phyloP scores from a whole-genome alignment of 2,329 filamentous ascomycete species.

The Pseudodiploospora longispora region DNA sequence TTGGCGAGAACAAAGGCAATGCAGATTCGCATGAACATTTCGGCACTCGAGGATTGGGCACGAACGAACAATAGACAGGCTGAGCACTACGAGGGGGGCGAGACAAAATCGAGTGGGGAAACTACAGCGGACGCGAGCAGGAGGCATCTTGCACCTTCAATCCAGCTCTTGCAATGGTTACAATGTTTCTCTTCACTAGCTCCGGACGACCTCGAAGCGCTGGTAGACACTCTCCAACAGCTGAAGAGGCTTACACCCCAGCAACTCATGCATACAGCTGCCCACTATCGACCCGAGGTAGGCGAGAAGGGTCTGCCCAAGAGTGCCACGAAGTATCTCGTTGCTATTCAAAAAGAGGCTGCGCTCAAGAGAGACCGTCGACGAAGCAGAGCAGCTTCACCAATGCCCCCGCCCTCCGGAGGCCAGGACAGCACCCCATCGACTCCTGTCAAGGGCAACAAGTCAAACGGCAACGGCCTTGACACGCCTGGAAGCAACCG shows the following conservation, averaged over 20 bases:
- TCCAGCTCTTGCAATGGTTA: constrained; percentile 93
- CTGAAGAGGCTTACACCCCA: constrained; percentile 76
- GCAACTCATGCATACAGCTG: constrained; percentile 84
- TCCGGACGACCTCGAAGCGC: constrained; percentile 74
- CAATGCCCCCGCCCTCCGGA: constrained; percentile 24
- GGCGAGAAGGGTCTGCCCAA: constrained; percentile 89
- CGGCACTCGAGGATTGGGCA: constrained; percentile 91
- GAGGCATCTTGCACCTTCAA: constrained; percentile 78
- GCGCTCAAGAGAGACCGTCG: constrained; percentile 49
- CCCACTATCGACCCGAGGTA: constrained; percentile 89
- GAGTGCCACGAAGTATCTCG: constrained; percentile 77
- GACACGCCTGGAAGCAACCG: constrained; percentile 34
- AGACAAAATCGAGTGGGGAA: constrained; percentile 77
- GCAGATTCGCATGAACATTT: constrained; percentile 99
- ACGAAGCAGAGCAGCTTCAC: constrained; percentile 39
- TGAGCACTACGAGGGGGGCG: constrained; percentile 91
- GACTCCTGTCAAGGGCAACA: constrained; percentile 33
- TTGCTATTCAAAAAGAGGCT: constrained; percentile 69
- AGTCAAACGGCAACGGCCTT: constrained; percentile 35
- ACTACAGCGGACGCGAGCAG: constrained; percentile 77
- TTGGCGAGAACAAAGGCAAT: constrained; percentile 95
- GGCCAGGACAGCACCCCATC: constrained; percentile 31
- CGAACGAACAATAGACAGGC: constrained; percentile 86
- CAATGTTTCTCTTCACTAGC: constrained; percentile 94
- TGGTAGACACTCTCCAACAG: constrained; percentile 84